Percentiles rank a stretch among this genome's conserved stretches.
Conservation (phyloP, 2,329 filamentous ascomycete genomes). For the Fusarium ambrosium region DNA sequence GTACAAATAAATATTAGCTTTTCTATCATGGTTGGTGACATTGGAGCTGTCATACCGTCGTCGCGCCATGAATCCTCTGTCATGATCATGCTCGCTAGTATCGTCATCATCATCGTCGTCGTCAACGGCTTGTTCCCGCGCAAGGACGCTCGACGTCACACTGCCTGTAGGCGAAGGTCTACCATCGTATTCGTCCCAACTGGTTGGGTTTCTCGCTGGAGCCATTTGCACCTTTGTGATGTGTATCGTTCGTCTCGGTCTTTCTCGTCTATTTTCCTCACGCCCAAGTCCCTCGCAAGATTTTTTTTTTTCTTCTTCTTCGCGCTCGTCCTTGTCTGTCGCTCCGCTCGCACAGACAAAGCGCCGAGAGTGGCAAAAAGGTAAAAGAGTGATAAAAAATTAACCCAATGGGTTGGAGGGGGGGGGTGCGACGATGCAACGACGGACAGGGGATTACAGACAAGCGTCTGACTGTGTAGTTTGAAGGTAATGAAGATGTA, state of each 20-base stretch:
- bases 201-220: constrained; percentile 55
- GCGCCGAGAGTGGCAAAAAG: constrained; percentile 30
- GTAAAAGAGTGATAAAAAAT: constrained; percentile 14
- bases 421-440: constrained; percentile 26
- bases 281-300: not conserved
- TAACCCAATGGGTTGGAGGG: constrained; percentile 25
- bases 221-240: constrained; percentile 43
- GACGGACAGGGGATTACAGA: constrained; percentile 23
- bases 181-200: constrained; percentile 63
- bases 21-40: not conserved
- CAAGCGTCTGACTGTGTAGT: not conserved
- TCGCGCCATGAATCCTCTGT: constrained; percentile 44
- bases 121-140: constrained; percentile 62
- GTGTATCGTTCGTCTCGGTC: constrained; percentile 5
- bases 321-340: constrained; percentile 12
- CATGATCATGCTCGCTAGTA: constrained; percentile 49
- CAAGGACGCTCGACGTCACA: constrained; percentile 57
- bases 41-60: constrained; percentile 46
- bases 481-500: not conserved
- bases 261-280: not conserved
- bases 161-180: constrained; percentile 59
- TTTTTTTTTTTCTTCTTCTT: constrained; percentile 2
- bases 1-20: not conserved
- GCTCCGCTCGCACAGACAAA: constrained; percentile 11
- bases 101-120: constrained; percentile 57